phyloP scores from a whole-genome alignment of 2,329 filamentous ascomycete species.

The Calonectria hongkongensis region DNA sequence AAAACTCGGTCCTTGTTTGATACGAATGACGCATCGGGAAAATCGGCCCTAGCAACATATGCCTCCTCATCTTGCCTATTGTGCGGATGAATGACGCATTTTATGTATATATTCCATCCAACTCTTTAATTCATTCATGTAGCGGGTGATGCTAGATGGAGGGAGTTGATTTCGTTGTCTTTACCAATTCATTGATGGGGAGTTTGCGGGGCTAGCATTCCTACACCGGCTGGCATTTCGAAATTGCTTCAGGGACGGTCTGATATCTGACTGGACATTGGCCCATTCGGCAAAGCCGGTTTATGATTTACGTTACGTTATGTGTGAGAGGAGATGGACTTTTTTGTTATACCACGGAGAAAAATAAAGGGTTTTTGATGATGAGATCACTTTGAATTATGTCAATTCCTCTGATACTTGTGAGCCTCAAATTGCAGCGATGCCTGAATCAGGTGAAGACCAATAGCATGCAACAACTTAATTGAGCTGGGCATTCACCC shows the following conservation, averaged over 20 bases:
- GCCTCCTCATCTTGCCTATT: background rate
- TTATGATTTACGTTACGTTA: constrained; percentile 52
- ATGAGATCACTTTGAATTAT: constrained; percentile 25
- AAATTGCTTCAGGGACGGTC: constrained; percentile 23
- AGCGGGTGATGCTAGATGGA: constrained; percentile 29
- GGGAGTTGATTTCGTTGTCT: constrained; percentile 16
- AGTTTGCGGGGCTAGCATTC: constrained; percentile 32
- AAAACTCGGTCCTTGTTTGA: constrained; percentile 43
- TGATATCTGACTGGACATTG: constrained; percentile 35
- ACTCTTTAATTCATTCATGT: constrained; percentile 15
- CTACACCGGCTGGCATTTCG: background rate
- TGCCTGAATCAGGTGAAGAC: background rate
- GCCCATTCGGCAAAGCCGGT: constrained; percentile 35
- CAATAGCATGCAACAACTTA: background rate
- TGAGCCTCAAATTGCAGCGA: background rate
- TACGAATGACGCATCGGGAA: background rate
- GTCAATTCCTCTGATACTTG: background rate
- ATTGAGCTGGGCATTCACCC: background rate
- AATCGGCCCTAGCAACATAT: background rate
- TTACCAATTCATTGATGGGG: constrained; percentile 25
- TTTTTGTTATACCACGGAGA: constrained; percentile 51
- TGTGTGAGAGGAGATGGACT: constrained; percentile 27
- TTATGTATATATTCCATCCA: constrained; percentile 35
- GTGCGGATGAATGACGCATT: background rate
- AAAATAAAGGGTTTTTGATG: constrained; percentile 33